Evolutionary conservation across 1,284 basidiomycete species (phyloP), one percentile per base, ranked within the genome.

Genomic region (Exobasidium rhododendri): DNA sequence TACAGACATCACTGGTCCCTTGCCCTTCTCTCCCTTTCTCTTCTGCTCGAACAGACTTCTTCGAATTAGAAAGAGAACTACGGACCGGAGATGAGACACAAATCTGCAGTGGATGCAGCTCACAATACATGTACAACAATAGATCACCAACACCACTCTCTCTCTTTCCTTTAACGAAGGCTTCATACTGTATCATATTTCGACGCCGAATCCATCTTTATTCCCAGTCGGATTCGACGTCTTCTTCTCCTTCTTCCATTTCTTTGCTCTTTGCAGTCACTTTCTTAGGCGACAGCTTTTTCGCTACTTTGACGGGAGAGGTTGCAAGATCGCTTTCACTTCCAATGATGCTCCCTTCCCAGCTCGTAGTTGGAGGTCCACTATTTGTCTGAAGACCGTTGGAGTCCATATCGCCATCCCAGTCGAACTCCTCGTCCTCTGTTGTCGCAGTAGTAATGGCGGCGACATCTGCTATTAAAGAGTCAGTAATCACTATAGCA

Each of bases 221-320:
- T 58, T 73, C 71, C 71, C 71, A 73, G 40, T 73, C 71, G 26
- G 71, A 73, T 26, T 73, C 71, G 6, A 64, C 66, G 1, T 69
- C 67, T 10, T 64, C 65, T 1, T 66, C 67, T n/a, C 61, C 59
- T 4, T 54, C 47, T 14, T 58, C 61, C n/a, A n/a, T n/a, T n/a
- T n/a, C n/a, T n/a, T n/a, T n/a, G n/a, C n/a, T n/a, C 17, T 40
- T 24, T 24, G 47, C 28, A 22, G 35, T 55, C 26, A 50, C 50
- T 44, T 17, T 32, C 0, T 28, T 52, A 50, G 47, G 43, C 1
- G 55, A 44, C 4, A 45, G 46, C 24, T 60, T 22, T 6, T 45
- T 4, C 10, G 35, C 29, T 4, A 26, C 17, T 53, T 43, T n/a
- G 52, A 11, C n/a, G 20, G 45, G n/a, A 3, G 45, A 30, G 17